Evolutionary conservation across 139 green algal genomes (phyloP), one percentile per base, ranked within the genome.

Genomic region (Haematococcus sp.): DNA sequence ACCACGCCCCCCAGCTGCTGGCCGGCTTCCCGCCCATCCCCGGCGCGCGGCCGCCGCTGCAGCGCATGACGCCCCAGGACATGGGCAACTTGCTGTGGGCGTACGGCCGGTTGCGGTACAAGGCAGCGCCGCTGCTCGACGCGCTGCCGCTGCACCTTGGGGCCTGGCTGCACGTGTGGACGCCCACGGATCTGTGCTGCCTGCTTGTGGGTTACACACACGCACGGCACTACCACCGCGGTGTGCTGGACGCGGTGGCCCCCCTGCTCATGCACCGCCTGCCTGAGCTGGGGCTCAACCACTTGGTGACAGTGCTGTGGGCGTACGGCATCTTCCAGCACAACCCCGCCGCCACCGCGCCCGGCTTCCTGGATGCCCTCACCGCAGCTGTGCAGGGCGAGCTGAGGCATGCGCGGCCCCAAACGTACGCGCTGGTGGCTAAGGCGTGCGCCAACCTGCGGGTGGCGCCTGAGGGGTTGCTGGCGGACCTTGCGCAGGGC

Each of bases 281-380:
- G 58, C 68, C 19, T 22, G 22, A 25, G 34, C 51, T 75, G 27
- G 64, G 34, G 32, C 17, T 40, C 3, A 19, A 61, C 30, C 73
- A 84, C 28, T 52, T 84, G 35, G 60, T 68, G 16, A 34, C 78
- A 13, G 60, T 73, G 51, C 60, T 81, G 35, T 81, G 79, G 79
- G 63, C 49, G 22, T 81, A 76, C 59, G 79, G 74, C 34, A 64
- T 75, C n/a, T 85, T 85, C 59, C 58, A 44, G 61, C 73, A 78
- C 49, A 34, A 23, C 3, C 73, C 63, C 46, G 9, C 25, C 1
- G 31, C 40, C 40, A 49, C 67, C 4, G 49, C 40, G 46, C 67
- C 49, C 3, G n/a, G 46, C 32, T 46, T 73, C 67, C 25, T 73
- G 3, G 28, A 46, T 28, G 46, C 49, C 7, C 44, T 76, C 16